Conservation (phyloP, 768 basidiomycete genomes). For the Pilatotrama ljubarskyi region DNA sequence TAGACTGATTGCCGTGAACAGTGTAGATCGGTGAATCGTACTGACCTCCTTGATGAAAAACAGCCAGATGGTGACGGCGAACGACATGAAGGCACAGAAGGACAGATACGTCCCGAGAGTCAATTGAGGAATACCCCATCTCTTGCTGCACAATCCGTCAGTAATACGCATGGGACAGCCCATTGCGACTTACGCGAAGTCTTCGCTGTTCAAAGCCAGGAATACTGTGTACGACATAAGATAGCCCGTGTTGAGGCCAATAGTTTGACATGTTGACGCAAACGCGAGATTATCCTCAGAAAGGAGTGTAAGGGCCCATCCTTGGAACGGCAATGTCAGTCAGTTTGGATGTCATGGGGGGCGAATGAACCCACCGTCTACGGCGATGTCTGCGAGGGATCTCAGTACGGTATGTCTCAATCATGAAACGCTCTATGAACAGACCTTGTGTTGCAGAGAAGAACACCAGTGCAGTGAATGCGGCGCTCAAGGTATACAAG, state of each 20-base stretch:
- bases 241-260: conserved; percentile 93
- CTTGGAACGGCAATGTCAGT: conserved; percentile 44
- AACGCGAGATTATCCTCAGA: conserved; percentile 94
- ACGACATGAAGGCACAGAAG: conserved; percentile 84
- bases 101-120: conserved; percentile 78
- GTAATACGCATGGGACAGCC: neutral
- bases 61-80: conserved; percentile 85
- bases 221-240: conserved; percentile 98
- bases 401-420: conserved; percentile 18
- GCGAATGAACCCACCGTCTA: conserved; percentile 70
- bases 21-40: neutral
- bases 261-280: conserved; percentile 97
- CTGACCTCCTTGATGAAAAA: conserved; percentile 88
- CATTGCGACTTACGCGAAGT: conserved; percentile 65
- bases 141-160: conserved; percentile 45
- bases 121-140: conserved; percentile 75
- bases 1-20: neutral
- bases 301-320: conserved; percentile 81
- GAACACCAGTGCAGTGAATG: conserved; percentile 89
- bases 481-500: conserved; percentile 70
- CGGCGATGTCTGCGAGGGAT: conserved; percentile 78
- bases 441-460: conserved; percentile 96
- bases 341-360: conserved; percentile 28
- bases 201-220: conserved; percentile 92
- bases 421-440: conserved; percentile 15